phyloP scores from a whole-genome alignment of 108 stramenopile genomes.

The Pseudonitzschia delicatissima region DNA sequence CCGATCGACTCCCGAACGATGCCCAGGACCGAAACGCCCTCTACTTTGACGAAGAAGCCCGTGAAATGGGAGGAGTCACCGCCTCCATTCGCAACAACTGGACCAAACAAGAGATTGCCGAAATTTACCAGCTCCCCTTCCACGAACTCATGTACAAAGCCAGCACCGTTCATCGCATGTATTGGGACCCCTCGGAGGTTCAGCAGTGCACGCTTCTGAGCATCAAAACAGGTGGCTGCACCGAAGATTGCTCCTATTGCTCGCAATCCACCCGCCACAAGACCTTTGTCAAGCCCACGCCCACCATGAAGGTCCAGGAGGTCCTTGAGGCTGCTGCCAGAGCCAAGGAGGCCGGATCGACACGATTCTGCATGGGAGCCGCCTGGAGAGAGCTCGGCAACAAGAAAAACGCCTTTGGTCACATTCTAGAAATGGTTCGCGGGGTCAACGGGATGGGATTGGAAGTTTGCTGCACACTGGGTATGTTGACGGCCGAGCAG shows the following conservation, averaged over 20 bases:
- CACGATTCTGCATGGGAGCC: conserved; percentile 98
- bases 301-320: conserved; percentile 97
- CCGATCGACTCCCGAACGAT: conserved; percentile 66
- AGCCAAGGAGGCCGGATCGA: conserved; percentile 96
- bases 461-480: conserved; percentile 95
- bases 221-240: conserved; percentile 98
- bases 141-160: conserved; percentile 96
- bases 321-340: conserved; percentile 90
- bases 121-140: conserved; percentile 88
- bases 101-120: conserved; percentile 91
- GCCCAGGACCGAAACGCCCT: conserved; percentile 69
- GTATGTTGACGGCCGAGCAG: conserved; percentile 95
- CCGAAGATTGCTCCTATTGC: conserved; percentile 98
- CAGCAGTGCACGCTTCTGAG: conserved; percentile 95
- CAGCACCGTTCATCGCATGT: conserved; percentile 94
- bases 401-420: conserved; percentile 96
- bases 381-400: conserved; percentile 97
- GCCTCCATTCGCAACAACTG: conserved; percentile 87
- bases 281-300: conserved; percentile 98
- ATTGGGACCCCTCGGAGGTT: conserved; percentile 94
- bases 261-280: conserved; percentile 93
- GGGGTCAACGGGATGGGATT: conserved; percentile 93
- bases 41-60: conserved; percentile 57
- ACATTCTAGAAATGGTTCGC: conserved; percentile 94
- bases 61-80: conserved; percentile 71